Evolutionary conservation across 2,329 filamentous ascomycete genomes (phyloP), one percentile per base, ranked within the genome.

Genomic region (Decorospora gaudefroyi): DNA sequence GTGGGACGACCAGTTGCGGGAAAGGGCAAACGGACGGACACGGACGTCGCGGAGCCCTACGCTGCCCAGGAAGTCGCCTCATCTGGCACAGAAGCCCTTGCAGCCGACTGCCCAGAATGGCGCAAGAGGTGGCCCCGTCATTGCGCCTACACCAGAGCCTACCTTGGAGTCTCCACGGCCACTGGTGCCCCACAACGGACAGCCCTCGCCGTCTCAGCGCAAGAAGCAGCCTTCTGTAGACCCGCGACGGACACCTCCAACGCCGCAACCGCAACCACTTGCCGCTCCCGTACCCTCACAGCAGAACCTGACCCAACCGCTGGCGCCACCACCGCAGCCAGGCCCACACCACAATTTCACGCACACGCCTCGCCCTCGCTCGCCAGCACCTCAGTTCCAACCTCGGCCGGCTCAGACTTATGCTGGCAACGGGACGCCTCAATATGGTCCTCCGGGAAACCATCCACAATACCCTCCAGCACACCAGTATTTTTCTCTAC

Each of bases 1-100:
- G 40, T 76, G 74, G 68, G 77, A 82, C 49, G 73, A 78, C 16
- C 60, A 64, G 42, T 45, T 73, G 42, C 52, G 48, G 18, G 59
- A 65, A 22, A 55, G 41, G 16, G 53, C 53, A 13, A 65, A 60
- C 36, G 51, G 53, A 11, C 59, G 46, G 27, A 43, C 58, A 4
- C 38, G 59, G 3, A 39, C 53, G 8, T 50, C 57, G 45, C 60
- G 50, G 6, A 67, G 60, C 37, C 61, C 62, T 13, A 59, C 51
- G 13, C 48, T 55, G 13, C 40, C 58, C 25, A 59, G 43, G 12
- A 62, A 62, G 45, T 65, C 64, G 6, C 64, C 64, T 1, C 52
- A 51, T 15, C 48, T 57, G 6, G 46, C 50, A 1, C 60, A 61
- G 43, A 61, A 55, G 15, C 34, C 42, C 9, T 10, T 47, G 17